phyloP scores from a whole-genome alignment of 2,329 filamentous ascomycete species.

The Colletotrichum plurivorum region DNA sequence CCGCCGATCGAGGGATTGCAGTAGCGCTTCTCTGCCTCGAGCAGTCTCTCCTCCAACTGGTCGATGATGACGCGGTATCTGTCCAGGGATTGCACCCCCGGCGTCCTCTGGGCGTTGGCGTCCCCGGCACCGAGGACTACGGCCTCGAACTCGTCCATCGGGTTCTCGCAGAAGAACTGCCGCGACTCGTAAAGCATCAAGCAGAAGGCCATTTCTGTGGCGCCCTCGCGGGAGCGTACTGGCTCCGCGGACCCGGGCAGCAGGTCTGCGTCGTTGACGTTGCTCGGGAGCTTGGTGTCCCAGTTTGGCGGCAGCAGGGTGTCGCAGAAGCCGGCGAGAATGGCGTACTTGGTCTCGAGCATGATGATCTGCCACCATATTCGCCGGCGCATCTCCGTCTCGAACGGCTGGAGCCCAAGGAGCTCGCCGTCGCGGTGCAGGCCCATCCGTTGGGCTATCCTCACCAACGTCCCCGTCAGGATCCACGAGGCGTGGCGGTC shows the following conservation, averaged over 20 bases:
- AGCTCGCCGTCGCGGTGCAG: constrained; percentile 74
- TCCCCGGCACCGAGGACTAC: constrained; percentile 53
- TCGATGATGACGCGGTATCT: constrained; percentile 59
- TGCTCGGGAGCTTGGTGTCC: constrained; percentile 65
- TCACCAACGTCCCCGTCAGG: constrained; percentile 71
- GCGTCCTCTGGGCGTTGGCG: constrained; percentile 59
- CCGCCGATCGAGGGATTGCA: constrained; percentile 67
- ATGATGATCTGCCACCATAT: constrained; percentile 37
- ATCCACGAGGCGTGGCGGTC: constrained; percentile 73
- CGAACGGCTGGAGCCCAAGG: constrained; percentile 49
- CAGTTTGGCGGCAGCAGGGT: constrained; percentile 64
- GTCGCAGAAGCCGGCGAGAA: constrained; percentile 59
- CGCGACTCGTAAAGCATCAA: constrained; percentile 62
- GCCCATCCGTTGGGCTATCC: constrained; percentile 77
- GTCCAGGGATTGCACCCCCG: constrained; percentile 53
- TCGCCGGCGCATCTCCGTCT: constrained; percentile 21
- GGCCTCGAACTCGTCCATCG: constrained; percentile 57
- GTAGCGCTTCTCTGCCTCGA: constrained; percentile 62
- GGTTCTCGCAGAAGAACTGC: constrained; percentile 61
- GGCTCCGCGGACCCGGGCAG: constrained; percentile 64
- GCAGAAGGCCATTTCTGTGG: constrained; percentile 45
- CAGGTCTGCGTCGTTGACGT: constrained; percentile 72
- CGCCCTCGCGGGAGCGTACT: constrained; percentile 65
- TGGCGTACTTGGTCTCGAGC: constrained; percentile 29
- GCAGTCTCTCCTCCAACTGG: constrained; percentile 58